Evolutionary conservation across 2,329 filamentous ascomycete species (phyloP), one percentile per base, ranked within the genome.

Genomic region (Cordyceps farinosa): DNA sequence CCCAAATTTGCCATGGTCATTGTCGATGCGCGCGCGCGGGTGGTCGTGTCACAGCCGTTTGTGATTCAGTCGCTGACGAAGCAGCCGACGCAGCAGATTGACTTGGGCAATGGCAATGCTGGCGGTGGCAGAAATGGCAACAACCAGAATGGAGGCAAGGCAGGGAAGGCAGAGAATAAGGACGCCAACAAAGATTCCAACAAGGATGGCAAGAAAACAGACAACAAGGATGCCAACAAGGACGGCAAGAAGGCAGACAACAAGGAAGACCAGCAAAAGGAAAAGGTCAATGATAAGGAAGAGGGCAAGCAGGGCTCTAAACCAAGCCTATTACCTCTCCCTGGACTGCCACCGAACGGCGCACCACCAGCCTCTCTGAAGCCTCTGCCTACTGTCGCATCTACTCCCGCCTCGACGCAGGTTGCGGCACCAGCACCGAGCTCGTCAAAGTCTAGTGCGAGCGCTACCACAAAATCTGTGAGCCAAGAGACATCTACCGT

Each of bases 1-100:
- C 64, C 65, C 3, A 65, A 61, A 45, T 70, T 70, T 54, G 57
- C 64, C 61, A 66, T 70, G 65, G 52, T 69, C 27, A 67, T 71
- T 48, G 50, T 67, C 61, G 69, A 70, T 22, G 45, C 68, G 6
- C 61, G 57, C 27, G 42, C 55, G 38, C 50, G 36, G 22, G 56
- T 63, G 4, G 60, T 67, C 22, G 61, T 66, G 2, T 68, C 66
- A 7, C 65, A 68, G 36, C 27, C 63, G 1, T 68, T 68, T 51
- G 48, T 40, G 29, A 68, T 68, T 27, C 62, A 34, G 47, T 57
- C 45, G 11, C 22, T 58, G 53, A 63, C 45, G 34, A 44, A 15
- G 13, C 61, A 52, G 47, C 60, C 54, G 27, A 57, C 55, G 29
- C 61, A 32, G 38, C 58, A 52, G 8, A 52, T 50, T 57, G 47